Evolutionary conservation across 768 basidiomycete species (phyloP).

Genomic region (Royoungia palumana): DNA sequence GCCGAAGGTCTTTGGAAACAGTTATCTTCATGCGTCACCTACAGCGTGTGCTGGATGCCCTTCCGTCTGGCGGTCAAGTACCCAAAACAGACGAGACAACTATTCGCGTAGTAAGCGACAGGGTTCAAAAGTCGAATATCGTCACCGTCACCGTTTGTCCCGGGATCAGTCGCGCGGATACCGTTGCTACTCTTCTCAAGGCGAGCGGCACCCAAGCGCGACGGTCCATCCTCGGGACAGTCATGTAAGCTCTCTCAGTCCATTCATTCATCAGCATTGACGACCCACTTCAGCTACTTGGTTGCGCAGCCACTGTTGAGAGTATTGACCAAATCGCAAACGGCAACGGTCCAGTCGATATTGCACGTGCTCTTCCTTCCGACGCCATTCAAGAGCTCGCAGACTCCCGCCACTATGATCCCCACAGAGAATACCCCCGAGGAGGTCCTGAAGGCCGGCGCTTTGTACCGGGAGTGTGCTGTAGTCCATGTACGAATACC

Average conservation of each 20-base stretch:
- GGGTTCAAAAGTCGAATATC: constrained; percentile 65
- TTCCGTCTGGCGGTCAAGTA: constrained; percentile 59
- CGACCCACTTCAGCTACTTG: constrained; percentile 50
- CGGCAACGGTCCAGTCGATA: constrained; percentile 65
- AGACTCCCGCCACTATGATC: constrained; percentile 12
- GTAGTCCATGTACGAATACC: constrained; percentile 50
- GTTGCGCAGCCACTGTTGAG: constrained; percentile 63
- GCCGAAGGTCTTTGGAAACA: constrained; percentile 59
- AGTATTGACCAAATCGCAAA: constrained; percentile 66
- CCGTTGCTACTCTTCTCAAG: constrained; percentile 45
- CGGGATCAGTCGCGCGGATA: constrained; percentile 71
- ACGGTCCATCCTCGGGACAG: constrained; percentile 42
- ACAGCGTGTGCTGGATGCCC: constrained; percentile 79
- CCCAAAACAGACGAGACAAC: constrained; percentile 36
- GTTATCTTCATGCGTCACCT: constrained; percentile 71
- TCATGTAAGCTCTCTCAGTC: constrained; percentile 42
- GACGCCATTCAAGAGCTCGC: constrained; percentile 64
- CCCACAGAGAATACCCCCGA: constrained; percentile 32
- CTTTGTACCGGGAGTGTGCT: constrained; percentile 74
- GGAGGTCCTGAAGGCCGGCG: constrained; percentile 75
- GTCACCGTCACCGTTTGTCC: constrained; percentile 72
- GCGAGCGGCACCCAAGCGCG: constrained; percentile 27
- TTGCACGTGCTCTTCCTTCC: constrained; percentile 81
- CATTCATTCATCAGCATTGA: neutral
- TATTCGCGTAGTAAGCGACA: constrained; percentile 38